Base-by-base conservation (phyloP, 805 yeast genomes). In the Lachancea thermotolerans region DNA sequence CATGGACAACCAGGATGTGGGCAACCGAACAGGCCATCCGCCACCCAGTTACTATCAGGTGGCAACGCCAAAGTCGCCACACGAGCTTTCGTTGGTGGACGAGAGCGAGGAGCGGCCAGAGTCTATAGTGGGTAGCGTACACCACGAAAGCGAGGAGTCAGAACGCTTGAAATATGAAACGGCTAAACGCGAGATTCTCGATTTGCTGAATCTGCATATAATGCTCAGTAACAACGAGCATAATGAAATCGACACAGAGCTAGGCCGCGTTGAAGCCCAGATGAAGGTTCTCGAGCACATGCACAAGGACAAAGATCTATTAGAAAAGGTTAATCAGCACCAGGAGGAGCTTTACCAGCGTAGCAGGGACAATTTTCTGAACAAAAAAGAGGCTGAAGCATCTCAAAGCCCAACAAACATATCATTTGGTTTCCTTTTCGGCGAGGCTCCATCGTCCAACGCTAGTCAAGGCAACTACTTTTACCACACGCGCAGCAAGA, bases 191-290 rank as follows among this genome's bases (percentile, higher is more conserved):
- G 65, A 64, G 39, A 49, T 70, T 4, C 35, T 61, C n/a, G 60
- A 74, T 47, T 79, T 78, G 51, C 64, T 81, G 15, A 82, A 81
- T 56, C 56, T 80, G 37, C 85, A 81, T 52, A 77, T 81, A 10
- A 55, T 82, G 27, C 61, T 81, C 41, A 80, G 78, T 44, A 82
- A 80, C 59, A 71, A 74, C 46, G 85, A 82, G 57, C 57, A 73
- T 37, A 65, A 69, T 33, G 58, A 72, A 16, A 68, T 79, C 1
- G 74, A 77, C 43, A 70, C 71, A 35, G 85, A 81, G 52, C 68
- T 79, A 1, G 70, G 73, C 11, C 77, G 77, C 50, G 76, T 80
- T 30, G 81, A 79, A 55, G 70, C 81, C 1, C 81, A 79, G 50
- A 65, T 81, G 70, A 64, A 73, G 10, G 68, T 77, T 2, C 54